Conservation (phyloP, 768 basidiomycete genomes). For the Zangia roseola region DNA sequence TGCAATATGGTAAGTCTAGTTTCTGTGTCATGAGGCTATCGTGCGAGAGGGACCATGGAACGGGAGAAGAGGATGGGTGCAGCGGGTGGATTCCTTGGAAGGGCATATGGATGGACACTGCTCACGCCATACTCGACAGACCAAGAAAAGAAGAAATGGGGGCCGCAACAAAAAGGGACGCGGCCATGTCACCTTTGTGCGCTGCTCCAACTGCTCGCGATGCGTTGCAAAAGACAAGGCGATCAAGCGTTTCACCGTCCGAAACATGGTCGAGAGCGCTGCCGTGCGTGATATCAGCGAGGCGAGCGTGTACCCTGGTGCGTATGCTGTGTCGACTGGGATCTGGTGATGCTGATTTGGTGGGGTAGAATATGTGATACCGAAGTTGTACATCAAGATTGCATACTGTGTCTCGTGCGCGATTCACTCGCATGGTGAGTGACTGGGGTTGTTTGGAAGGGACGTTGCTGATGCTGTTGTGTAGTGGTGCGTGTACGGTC, state of each 20-base stretch:
- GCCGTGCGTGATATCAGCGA: slow-evolving; percentile 97
- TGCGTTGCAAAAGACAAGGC: slow-evolving; percentile 99
- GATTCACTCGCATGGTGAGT: slow-evolving; percentile 92
- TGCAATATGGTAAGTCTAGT: slow-evolving; percentile 31
- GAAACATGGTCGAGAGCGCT: slow-evolving; percentile 99
- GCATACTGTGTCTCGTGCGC: slow-evolving; percentile 99
- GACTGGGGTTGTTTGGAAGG: too few species aligned
- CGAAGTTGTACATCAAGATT: slow-evolving; percentile 98
- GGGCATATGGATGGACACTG: slow-evolving; percentile 11
- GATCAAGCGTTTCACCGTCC: slow-evolving; percentile 98
- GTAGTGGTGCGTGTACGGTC: slow-evolving; percentile 99
- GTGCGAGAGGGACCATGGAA: slow-evolving; percentile 3
- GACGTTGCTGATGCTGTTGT: too few species aligned
- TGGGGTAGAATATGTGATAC: slow-evolving; percentile 83
- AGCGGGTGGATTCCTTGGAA: slow-evolving; percentile 8
- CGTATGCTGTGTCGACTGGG: slow-evolving; percentile 26
- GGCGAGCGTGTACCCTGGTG: slow-evolving; percentile 89
- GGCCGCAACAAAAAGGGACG: slow-evolving; percentile 99
- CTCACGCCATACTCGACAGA: slow-evolving; percentile 46
- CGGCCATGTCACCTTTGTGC: slow-evolving; percentile 91
- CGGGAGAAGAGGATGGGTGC: not conserved
- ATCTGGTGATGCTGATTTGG: not conserved
- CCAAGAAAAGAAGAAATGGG: slow-evolving; percentile 98
- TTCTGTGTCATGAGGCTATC: not conserved
- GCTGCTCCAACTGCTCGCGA: slow-evolving; percentile 99